Evolutionary conservation across 345 rosid species (phyloP).

Genomic region (Nephelium lappaceum): DNA sequence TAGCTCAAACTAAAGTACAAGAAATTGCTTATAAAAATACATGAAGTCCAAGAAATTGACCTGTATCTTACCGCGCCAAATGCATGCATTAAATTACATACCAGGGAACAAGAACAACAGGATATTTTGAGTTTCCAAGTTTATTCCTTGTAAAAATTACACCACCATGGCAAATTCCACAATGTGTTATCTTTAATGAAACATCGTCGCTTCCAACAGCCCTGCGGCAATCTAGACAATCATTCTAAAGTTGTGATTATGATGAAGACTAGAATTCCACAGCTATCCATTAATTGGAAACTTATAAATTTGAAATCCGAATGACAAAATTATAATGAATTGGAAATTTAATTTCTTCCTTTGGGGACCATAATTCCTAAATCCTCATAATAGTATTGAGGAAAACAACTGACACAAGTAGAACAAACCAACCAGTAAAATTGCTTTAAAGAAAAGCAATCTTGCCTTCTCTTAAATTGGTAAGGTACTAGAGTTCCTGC

Average conservation of each 20-base stretch:
- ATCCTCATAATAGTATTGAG: too few species aligned
- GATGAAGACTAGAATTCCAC: not conserved
- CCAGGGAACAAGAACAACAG: conserved; percentile 48
- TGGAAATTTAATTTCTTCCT: too few species aligned
- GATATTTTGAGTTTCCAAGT: conserved; percentile 29
- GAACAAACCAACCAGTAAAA: not conserved
- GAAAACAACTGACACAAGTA: not conserved
- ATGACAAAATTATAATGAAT: too few species aligned
- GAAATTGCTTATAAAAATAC: too few species aligned
- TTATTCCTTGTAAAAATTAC: conserved; percentile 28
- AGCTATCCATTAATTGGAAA: too few species aligned
- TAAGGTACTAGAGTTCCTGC: not conserved
- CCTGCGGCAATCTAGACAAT: conserved; percentile 15
- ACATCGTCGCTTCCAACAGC: conserved; percentile 32
- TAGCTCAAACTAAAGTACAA: too few species aligned
- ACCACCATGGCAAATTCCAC: conserved; percentile 45
- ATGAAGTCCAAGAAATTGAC: too few species aligned
- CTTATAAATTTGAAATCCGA: too few species aligned
- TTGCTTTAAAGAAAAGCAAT: not conserved
- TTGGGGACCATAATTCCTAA: too few species aligned
- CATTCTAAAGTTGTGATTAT: too few species aligned
- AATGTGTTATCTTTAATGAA: conserved; percentile 36
- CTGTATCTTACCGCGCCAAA: not conserved
- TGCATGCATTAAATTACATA: not conserved
- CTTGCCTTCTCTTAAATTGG: conserved; percentile 2